Evolutionary conservation across 2,329 filamentous ascomycete species (phyloP), one percentile per base, ranked within the genome.

Genomic region (Sporothrix schenckii): DNA sequence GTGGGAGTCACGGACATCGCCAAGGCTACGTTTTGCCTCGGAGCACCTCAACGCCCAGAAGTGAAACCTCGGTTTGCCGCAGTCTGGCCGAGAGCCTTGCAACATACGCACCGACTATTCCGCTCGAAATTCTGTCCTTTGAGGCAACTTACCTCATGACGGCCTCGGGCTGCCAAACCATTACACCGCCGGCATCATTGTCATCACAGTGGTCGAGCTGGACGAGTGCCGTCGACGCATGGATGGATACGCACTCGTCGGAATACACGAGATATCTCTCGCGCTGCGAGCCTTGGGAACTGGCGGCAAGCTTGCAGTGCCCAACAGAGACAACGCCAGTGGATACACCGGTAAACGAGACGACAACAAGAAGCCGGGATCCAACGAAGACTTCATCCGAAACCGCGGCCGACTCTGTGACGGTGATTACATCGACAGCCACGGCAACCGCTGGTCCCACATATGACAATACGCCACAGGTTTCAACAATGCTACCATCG

Each of bases 251-350:
- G 4, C 66, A 68, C 39, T 56, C 50, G n/a, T 24, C 24, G 1
- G 66, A 44, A 14, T 68, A 68, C 50, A 58, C 52, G 5, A 68
- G 66, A 24, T 68, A 27, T 30, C 13, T 68, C 9, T 66, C 61
- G 7, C 61, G 47, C 10, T 66, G 61, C n/a, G 24, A 52, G 21
- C 21, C 65, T 9, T 60, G 56, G 56, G 56, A 60, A n/a, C 56
- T 60, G 30, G 56, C 30, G 11, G 16, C 30, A 9, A 60, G 56
- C 19, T 41, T 60, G 19, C 56, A 60, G 34, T 60, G 56, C 9
- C 56, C 56, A 16, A 60, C 56, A 11, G 56, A 19, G 7, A 60
- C 19, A 13, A 30, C 27, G 6, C 9, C 54, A 2, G 19, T 11
- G 27, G 54, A 58, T 1, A 39, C 27, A 58, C 2, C 54, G 6